Percentiles rank a stretch among this genome's conserved stretches.
Evolutionary conservation across 2,329 filamentous ascomycete species (phyloP).

Genomic region (Alternaria burnsii): DNA sequence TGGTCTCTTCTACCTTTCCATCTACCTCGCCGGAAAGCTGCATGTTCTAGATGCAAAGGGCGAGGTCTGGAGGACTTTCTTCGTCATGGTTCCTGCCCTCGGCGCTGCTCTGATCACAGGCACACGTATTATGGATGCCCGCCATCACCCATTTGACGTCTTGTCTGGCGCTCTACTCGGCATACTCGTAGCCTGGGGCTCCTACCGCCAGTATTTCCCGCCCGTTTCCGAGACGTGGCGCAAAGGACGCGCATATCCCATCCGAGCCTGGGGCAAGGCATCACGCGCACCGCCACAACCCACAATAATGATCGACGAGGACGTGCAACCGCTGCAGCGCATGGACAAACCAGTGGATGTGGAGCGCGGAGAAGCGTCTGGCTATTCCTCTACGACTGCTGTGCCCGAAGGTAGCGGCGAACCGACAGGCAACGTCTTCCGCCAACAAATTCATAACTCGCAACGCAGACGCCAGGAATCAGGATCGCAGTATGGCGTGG

Average conservation of each 20-base stretch:
- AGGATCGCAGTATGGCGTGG: conserved; percentile 33
- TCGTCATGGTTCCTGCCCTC: conserved; percentile 63
- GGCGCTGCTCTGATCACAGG: conserved; percentile 64
- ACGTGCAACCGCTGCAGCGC: conserved; percentile 42
- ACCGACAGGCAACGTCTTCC: conserved; percentile 47
- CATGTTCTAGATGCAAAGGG: conserved; percentile 68
- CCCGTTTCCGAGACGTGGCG: conserved; percentile 63
- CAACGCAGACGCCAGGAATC: conserved; percentile 47
- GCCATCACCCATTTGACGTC: conserved; percentile 69
- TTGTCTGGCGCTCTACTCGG: conserved; percentile 64
- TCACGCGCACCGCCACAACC: conserved; percentile 48
- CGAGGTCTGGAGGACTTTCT: conserved; percentile 67
- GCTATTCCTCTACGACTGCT: conserved; percentile 37
- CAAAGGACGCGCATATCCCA: conserved; percentile 67
- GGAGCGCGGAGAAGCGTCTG: conserved; percentile 45
- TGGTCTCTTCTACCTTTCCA: conserved; percentile 66
- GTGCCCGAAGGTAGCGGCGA: conserved; percentile 25
- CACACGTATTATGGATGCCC: conserved; percentile 68
- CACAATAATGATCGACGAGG: conserved; percentile 39
- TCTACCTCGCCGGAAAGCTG: conserved; percentile 67
- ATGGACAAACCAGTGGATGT: conserved; percentile 40
- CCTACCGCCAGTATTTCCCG: conserved; percentile 69
- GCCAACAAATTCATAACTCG: conserved; percentile 49
- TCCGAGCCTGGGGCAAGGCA: conserved; percentile 61
- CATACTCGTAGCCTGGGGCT: conserved; percentile 60